Evolutionary conservation across 208 protist species (phyloP).

Genomic region (Trypanosoma mega): DNA sequence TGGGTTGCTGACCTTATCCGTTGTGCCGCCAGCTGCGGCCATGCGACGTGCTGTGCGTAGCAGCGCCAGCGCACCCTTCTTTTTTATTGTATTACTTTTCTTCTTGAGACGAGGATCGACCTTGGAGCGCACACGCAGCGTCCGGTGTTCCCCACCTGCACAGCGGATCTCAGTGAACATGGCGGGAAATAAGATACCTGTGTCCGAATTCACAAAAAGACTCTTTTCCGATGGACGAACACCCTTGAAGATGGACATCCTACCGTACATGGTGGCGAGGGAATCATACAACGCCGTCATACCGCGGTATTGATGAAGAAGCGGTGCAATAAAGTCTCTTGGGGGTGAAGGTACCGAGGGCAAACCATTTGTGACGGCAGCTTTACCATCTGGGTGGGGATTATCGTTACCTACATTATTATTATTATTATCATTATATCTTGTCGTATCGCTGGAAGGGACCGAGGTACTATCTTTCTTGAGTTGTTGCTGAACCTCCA

Average conservation of each 20-base stretch:
- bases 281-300: conserved; percentile 65
- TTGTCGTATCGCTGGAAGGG: not conserved
- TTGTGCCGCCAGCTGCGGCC: conserved; percentile 11
- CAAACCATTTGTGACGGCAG: not conserved
- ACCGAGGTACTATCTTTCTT: not conserved
- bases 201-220: conserved; percentile 52
- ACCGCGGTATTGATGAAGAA: conserved; percentile 77
- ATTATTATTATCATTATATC: conserved; percentile 6
- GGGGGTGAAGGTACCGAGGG: conserved; percentile 36
- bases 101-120: conserved; percentile 23
- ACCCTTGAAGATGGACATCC: conserved; percentile 77
- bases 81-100: conserved; percentile 24
- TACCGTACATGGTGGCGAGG: conserved; percentile 67
- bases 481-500: conserved; percentile 45
- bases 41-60: conserved; percentile 27
- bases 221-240: conserved; percentile 69
- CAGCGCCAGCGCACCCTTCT: conserved; percentile 32
- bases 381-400: too few species aligned
- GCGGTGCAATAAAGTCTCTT: conserved; percentile 68
- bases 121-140: conserved; percentile 52
- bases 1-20: not conserved
- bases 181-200: conserved; percentile 72
- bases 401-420: not conserved
- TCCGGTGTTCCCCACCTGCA: conserved; percentile 36
- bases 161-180: conserved; percentile 78